phyloP scores from a whole-genome alignment of 345 rosid species.

The Lepidium sativum region DNA sequence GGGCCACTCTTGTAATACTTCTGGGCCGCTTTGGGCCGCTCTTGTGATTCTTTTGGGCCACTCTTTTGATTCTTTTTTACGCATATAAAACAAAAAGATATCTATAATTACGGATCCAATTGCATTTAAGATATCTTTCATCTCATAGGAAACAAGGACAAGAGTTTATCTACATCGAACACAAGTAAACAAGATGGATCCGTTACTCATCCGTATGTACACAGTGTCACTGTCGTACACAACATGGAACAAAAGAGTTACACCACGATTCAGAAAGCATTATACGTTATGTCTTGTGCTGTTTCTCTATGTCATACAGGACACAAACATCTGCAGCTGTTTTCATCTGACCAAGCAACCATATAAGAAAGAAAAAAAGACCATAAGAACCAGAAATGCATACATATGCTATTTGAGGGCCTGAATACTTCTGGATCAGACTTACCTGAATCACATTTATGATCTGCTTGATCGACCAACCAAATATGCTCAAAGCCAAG shows the following conservation, averaged over 20 bases:
- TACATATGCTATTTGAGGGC: background rate
- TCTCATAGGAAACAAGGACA: background rate
- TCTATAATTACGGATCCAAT: no score
- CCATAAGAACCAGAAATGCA: background rate
- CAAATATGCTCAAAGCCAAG: conserved; percentile 54
- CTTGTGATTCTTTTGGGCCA: no score
- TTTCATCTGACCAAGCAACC: conserved; percentile 55
- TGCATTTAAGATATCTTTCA: no score
- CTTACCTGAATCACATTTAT: conserved; percentile 80
- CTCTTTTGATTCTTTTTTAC: no score
- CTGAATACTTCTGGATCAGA: background rate
- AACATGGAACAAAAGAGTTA: conserved; percentile 3
- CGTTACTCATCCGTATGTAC: no score
- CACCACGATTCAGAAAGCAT: background rate
- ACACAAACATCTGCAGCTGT: conserved; percentile 91
- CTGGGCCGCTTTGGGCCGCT: no score
- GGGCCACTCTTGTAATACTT: no score
- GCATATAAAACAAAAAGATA: no score
- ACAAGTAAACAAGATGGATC: conserved; percentile 2
- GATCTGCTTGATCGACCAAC: conserved; percentile 78
- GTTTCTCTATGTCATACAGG: conserved; percentile 63
- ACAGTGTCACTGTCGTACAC: background rate
- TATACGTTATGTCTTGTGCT: conserved; percentile 30
- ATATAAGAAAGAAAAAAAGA: background rate
- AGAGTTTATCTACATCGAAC: conserved; percentile 14